Conservation (phyloP, 257 asterid genomes). For the Solanum arcanum region DNA sequence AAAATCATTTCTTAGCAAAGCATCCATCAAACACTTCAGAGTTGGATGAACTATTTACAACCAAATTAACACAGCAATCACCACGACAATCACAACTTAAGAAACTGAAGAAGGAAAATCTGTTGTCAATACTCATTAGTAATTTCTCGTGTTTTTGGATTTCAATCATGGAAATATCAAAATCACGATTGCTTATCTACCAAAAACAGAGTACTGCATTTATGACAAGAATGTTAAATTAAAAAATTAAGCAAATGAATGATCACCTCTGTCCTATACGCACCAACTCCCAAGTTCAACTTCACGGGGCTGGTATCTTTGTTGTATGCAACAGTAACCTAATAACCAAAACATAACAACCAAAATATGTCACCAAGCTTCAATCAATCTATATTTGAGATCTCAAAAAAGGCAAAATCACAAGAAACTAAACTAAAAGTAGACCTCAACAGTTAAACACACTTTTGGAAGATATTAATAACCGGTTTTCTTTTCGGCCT, state of each 20-base stretch:
- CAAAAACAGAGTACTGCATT: neutral
- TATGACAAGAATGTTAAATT: neutral
- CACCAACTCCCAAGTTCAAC: slow-evolving; percentile 95
- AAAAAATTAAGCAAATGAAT: neutral
- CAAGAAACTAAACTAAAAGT: neutral
- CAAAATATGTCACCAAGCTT: neutral
- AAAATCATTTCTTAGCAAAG: neutral
- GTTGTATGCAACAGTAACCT: slow-evolving; percentile 93
- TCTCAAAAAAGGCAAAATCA: neutral
- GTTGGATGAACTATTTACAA: neutral
- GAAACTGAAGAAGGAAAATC: neutral
- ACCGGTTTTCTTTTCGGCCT: neutral
- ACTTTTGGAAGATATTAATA: neutral
- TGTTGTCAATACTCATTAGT: neutral
- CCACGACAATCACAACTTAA: neutral
- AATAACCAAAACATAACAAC: neutral
- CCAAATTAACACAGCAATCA: neutral
- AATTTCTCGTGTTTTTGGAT: neutral
- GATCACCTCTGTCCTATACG: slow-evolving; percentile 93
- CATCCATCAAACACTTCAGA: neutral
- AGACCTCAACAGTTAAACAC: neutral
- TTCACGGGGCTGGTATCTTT: slow-evolving; percentile 81
- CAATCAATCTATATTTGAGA: neutral
- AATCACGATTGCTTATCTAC: neutral
- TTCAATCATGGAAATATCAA: neutral